Percentiles rank a stretch among this genome's conserved stretches.
These are phyloP conservation scores for Neurospora sp. DNA, from an alignment of 495 filamentous ascomycete species.

Conservation along the genomic window DNA sequence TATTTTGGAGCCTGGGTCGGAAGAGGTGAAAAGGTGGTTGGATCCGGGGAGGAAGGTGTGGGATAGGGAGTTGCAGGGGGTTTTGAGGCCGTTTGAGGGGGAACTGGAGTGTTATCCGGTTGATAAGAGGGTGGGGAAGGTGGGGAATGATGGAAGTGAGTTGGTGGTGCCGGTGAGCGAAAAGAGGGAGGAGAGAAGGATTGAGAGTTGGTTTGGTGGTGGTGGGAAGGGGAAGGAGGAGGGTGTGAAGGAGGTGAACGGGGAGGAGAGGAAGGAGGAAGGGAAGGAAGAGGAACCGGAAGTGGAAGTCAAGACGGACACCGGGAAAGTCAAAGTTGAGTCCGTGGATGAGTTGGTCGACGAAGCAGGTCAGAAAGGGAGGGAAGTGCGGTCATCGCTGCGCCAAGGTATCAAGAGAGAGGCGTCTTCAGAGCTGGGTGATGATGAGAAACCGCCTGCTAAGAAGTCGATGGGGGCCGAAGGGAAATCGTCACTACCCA, in stretches of 20 bases:
- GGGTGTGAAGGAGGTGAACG: conserved; percentile 21
- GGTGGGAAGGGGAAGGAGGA: conserved; percentile 14
- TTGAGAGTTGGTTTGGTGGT: conserved; percentile 81
- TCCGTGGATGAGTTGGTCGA: conserved; percentile 5
- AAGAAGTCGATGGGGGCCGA: conserved; percentile 33
- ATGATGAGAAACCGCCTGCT: conserved; percentile 31
- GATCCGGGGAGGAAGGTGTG: conserved; percentile 62
- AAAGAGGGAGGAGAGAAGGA: conserved; percentile 80
- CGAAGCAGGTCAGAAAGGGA: conserved; percentile 8
- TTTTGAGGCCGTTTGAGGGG: conserved; percentile 67
- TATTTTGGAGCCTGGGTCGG: conserved; percentile 67
- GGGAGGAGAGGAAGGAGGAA: conserved; percentile 12
- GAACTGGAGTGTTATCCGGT: conserved; percentile 83
- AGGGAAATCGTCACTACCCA: conserved; percentile 5
- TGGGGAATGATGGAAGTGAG: conserved; percentile 76
- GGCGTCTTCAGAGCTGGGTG: conserved; percentile 24
- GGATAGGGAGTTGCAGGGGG: conserved; percentile 64
- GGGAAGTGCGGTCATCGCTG: conserved; percentile 3
- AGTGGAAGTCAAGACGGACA: conserved; percentile 18
- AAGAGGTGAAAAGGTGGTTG: conserved; percentile 67
- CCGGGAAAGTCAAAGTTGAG: conserved; percentile 10
- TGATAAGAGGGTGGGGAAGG: conserved; percentile 83
- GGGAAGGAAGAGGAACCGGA: conserved; percentile 8
- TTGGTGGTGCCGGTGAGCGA: conserved; percentile 78
- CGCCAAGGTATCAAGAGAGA: conserved; percentile 47